Percentiles rank a stretch among this genome's conserved stretches.
Conservation (phyloP, 1,284 basidiomycete species). For the Neonothopanus nambi region DNA sequence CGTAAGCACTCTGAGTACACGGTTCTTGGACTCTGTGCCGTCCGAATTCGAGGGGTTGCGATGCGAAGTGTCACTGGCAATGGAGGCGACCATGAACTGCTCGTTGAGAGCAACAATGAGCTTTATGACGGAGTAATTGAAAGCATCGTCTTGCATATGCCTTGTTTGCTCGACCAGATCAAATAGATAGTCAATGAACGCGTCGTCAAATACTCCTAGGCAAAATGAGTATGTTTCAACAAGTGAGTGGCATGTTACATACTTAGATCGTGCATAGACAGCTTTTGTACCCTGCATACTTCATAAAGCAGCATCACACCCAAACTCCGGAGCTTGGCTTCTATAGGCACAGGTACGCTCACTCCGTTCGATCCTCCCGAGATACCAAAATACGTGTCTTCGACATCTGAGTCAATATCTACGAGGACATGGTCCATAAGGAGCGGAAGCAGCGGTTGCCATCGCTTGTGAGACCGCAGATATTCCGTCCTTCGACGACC, state of each 20-base stretch:
- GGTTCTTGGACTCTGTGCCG: conserved; percentile 56
- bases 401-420: conserved; percentile 67
- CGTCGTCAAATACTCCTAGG: conserved; percentile 77
- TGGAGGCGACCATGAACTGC: conserved; percentile 92
- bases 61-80: conserved; percentile 24
- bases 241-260: conserved; percentile 30
- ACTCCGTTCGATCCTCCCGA: conserved; percentile 38
- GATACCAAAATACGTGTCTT: conserved; percentile 55
- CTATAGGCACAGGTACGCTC: conserved; percentile 67
- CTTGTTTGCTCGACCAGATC: conserved; percentile 93
- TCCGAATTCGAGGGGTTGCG: not conserved
- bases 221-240: conserved; percentile 3
- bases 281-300: conserved; percentile 86
- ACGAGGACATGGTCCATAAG: conserved; percentile 79
- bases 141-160: conserved; percentile 84
- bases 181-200: conserved; percentile 89
- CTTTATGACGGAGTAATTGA: conserved; percentile 94
- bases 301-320: conserved; percentile 84
- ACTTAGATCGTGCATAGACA: conserved; percentile 77
- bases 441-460: conserved; percentile 79
- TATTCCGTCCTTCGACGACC: conserved; percentile 72
- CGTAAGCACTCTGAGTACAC: conserved; percentile 84
- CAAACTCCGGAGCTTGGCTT: conserved; percentile 74
- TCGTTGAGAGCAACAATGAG: conserved; percentile 95
- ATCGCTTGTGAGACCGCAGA: conserved; percentile 78